These are phyloP conservation scores for Massospora cicadina DNA, from an alignment of 371 early-diverging fungal species.

Conservation along the genomic window DNA sequence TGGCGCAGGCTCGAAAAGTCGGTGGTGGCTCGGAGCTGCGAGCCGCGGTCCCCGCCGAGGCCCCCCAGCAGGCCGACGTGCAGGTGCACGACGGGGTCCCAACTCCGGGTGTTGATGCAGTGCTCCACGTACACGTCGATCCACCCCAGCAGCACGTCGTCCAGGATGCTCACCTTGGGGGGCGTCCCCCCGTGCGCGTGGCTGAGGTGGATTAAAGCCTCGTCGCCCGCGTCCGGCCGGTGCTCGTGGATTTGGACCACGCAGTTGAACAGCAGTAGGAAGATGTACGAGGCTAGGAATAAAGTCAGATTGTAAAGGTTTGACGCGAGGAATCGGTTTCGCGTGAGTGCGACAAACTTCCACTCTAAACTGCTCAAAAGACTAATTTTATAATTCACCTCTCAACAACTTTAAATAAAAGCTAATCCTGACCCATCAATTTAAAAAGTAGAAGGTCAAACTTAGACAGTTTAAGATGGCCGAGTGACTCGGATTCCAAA, in stretches of 20 bases:
- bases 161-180: not conserved
- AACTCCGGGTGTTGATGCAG: not conserved
- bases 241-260: not conserved
- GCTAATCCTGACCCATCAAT: too few species aligned
- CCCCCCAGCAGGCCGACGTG: not conserved
- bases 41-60: not conserved
- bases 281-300: not conserved
- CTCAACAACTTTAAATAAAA: too few species aligned
- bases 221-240: not conserved
- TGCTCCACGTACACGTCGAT: constrained; percentile 3
- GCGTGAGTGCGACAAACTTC: too few species aligned
- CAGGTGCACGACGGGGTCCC: not conserved
- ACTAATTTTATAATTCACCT: too few species aligned
- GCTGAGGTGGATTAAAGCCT: not conserved
- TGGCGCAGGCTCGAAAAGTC: not conserved
- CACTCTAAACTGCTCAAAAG: too few species aligned
- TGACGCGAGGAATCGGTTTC: too few species aligned
- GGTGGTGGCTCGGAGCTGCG: not conserved
- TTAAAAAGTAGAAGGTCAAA: too few species aligned
- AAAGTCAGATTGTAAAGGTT: not conserved
- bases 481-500: too few species aligned
- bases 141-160: not conserved
- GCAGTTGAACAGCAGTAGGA: constrained; percentile 3
- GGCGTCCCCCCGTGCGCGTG: not conserved
- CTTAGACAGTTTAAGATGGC: too few species aligned